Conservation (phyloP, 805 yeast genomes). For the Starmerella stellata region DNA sequence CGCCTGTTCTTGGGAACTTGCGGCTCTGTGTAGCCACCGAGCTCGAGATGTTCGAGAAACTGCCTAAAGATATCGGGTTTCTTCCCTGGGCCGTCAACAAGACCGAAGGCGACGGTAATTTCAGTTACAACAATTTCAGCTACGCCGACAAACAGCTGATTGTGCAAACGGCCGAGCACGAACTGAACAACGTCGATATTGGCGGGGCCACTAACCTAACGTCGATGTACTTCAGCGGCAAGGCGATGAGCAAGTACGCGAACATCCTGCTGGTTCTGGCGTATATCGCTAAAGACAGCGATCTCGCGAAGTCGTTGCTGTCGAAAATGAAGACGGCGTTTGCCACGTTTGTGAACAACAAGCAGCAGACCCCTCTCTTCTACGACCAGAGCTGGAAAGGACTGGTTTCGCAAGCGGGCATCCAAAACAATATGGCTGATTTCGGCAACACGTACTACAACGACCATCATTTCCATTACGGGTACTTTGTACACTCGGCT, state of each 20-base stretch:
- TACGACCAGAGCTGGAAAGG: conserved; percentile 55
- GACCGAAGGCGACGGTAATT: conserved; percentile 19
- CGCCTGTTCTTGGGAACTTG: conserved; percentile 32
- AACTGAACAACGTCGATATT: conserved; percentile 34
- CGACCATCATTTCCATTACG: conserved; percentile 80
- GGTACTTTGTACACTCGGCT: conserved; percentile 68
- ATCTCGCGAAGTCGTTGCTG: conserved; percentile 34
- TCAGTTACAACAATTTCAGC: conserved; percentile 27
- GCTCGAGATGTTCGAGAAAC: conserved; percentile 23
- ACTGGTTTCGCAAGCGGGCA: conserved; percentile 20
- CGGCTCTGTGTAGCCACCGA: conserved; percentile 24
- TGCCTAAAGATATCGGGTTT: conserved; percentile 32
- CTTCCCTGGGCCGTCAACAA: conserved; percentile 36
- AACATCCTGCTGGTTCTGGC: conserved; percentile 59
- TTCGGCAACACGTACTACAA: conserved; percentile 64
- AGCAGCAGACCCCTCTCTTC: conserved; percentile 51
- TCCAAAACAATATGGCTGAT: conserved; percentile 35
- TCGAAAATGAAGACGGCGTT: conserved; percentile 49
- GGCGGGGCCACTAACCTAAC: conserved; percentile 41
- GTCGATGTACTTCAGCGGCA: conserved; percentile 86
- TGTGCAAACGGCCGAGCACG: conserved; percentile 31
- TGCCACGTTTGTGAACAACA: conserved; percentile 47
- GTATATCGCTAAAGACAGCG: conserved; percentile 40
- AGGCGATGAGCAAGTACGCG: conserved; percentile 74
- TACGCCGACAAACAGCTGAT: conserved; percentile 28